Conservation (phyloP, 2,329 filamentous ascomycete species). For the Pseudonectria buxi region DNA sequence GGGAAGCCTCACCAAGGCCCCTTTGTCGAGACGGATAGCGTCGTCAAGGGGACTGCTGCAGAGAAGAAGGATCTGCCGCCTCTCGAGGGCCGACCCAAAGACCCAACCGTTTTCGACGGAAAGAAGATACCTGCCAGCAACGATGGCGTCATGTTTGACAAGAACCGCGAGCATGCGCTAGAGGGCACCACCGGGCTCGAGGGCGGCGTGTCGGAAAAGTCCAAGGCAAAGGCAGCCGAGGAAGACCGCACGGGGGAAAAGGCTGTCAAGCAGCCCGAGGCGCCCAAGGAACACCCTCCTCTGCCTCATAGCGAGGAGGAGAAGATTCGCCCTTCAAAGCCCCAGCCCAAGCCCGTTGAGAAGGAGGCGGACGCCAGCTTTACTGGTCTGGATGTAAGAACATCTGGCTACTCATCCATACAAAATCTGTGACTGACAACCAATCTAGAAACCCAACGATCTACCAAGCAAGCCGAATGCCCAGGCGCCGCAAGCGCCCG, state of each 20-base stretch:
- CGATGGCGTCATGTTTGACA: slow-evolving; percentile 91
- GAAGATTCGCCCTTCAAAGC: slow-evolving; percentile 46
- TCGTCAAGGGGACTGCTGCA: slow-evolving; percentile 21
- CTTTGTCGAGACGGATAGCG: slow-evolving; percentile 52
- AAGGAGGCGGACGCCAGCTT: slow-evolving; percentile 31
- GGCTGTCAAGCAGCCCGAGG: slow-evolving; percentile 67
- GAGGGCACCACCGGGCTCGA: slow-evolving; percentile 83
- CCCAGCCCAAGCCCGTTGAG: slow-evolving; percentile 32
- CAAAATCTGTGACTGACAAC: slow-evolving; percentile 11
- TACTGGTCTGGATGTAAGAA: slow-evolving; percentile 30
- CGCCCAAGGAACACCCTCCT: slow-evolving; percentile 79
- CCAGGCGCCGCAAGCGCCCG: slow-evolving; percentile 62
- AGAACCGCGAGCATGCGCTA: slow-evolving; percentile 65
- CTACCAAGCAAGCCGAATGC: slow-evolving; percentile 74
- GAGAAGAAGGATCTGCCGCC: slow-evolving; percentile 34
- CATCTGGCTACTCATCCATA: background rate
- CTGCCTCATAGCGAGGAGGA: slow-evolving; percentile 75
- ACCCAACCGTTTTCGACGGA: slow-evolving; percentile 50
- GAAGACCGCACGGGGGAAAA: slow-evolving; percentile 60
- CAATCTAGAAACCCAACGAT: slow-evolving; percentile 65
- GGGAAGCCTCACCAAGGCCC: slow-evolving; percentile 90
- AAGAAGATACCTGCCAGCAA: slow-evolving; percentile 56
- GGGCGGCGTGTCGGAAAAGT: slow-evolving; percentile 83
- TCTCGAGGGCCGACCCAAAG: slow-evolving; percentile 43
- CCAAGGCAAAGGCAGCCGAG: slow-evolving; percentile 64